Percentiles rank a stretch among this genome's conserved stretches.
Conservation (phyloP, 306 rosid species). For the Malus domestica region DNA sequence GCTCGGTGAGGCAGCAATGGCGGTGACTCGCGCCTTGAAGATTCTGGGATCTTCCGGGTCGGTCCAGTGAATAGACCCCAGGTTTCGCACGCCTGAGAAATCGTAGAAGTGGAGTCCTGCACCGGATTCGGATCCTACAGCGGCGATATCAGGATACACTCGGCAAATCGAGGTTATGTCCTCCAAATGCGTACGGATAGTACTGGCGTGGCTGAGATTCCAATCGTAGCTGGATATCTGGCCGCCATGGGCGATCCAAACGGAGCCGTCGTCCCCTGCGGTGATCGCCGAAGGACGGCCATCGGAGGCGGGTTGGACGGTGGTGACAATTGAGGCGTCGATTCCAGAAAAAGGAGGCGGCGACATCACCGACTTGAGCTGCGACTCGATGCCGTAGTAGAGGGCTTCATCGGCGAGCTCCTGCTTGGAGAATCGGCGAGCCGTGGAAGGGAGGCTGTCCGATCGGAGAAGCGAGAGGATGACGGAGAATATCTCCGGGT, state of each 20-base stretch:
- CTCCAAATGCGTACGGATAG: slow-evolving; percentile 70
- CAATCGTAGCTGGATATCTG: slow-evolving; percentile 72
- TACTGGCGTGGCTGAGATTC: slow-evolving; percentile 46
- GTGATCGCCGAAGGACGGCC: slow-evolving; percentile 63
- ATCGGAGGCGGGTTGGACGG: slow-evolving; percentile 64
- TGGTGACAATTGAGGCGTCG: slow-evolving; percentile 49
- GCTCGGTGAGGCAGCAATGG: slow-evolving; percentile 38
- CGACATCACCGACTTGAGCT: slow-evolving; percentile 46
- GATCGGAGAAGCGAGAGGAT: slow-evolving; percentile 81
- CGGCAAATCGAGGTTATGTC: slow-evolving; percentile 57
- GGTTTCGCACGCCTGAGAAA: slow-evolving; percentile 52
- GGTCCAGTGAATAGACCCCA: slow-evolving; percentile 67
- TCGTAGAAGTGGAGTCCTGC: slow-evolving; percentile 76
- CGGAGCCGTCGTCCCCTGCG: slow-evolving; percentile 50
- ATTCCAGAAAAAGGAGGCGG: slow-evolving; percentile 65
- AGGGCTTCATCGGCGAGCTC: slow-evolving; percentile 84
- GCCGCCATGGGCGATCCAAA: slow-evolving; percentile 90
- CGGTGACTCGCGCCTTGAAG: slow-evolving; percentile 71
- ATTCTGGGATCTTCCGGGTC: slow-evolving; percentile 71
- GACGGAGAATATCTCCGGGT: slow-evolving; percentile 78
- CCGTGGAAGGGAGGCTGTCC: slow-evolving; percentile 55
- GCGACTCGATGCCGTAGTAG: slow-evolving; percentile 71
- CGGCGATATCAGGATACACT: slow-evolving; percentile 68
- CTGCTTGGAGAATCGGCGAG: slow-evolving; percentile 56
- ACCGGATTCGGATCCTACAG: slow-evolving; percentile 50